phyloP scores from a whole-genome alignment of 306 rosid genomes.

The Gastrolobium villosum region DNA sequence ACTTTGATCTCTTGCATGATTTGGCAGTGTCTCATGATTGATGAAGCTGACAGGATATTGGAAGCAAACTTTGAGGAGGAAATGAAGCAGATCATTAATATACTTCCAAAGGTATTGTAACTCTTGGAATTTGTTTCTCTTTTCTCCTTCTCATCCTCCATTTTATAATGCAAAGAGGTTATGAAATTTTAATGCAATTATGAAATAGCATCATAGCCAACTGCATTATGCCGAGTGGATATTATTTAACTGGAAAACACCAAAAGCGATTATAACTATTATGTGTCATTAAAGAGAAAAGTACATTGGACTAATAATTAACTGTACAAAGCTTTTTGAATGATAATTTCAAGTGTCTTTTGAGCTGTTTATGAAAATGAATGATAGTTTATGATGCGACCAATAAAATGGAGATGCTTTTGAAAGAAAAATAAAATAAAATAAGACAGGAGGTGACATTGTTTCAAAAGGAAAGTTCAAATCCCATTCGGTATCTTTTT shows the following conservation, averaged over 20 bases:
- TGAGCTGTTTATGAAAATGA: slow-evolving; percentile 14
- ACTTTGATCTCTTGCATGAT: slow-evolving; percentile 39
- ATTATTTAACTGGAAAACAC: slow-evolving; percentile 16
- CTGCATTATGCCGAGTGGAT: not conserved
- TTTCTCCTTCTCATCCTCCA: not conserved
- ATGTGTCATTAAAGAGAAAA: slow-evolving; percentile 8
- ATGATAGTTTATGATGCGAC: not conserved
- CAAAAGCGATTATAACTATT: not conserved
- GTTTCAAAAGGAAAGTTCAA: not conserved
- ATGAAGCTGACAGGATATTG: slow-evolving; percentile 98
- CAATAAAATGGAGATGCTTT: not conserved
- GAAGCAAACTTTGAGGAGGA: slow-evolving; percentile 98
- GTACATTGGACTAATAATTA: slow-evolving; percentile 9
- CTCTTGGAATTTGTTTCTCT: slow-evolving; percentile 4
- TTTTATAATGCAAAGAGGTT: not conserved
- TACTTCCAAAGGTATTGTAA: slow-evolving; percentile 80
- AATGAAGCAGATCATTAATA: slow-evolving; percentile 85
- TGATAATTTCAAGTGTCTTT: slow-evolving; percentile 17
- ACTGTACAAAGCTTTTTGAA: not conserved
- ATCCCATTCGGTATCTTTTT: not conserved
- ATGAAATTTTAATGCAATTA: slow-evolving; percentile 18
- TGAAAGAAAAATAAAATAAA: not conserved
- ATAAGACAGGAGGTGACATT: not conserved
- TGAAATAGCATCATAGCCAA: slow-evolving; percentile 8
- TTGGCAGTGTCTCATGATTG: slow-evolving; percentile 87